These are phyloP conservation scores for Neurospora sp. DNA, from an alignment of 495 filamentous ascomycete genomes.

Conservation along the genomic window DNA sequence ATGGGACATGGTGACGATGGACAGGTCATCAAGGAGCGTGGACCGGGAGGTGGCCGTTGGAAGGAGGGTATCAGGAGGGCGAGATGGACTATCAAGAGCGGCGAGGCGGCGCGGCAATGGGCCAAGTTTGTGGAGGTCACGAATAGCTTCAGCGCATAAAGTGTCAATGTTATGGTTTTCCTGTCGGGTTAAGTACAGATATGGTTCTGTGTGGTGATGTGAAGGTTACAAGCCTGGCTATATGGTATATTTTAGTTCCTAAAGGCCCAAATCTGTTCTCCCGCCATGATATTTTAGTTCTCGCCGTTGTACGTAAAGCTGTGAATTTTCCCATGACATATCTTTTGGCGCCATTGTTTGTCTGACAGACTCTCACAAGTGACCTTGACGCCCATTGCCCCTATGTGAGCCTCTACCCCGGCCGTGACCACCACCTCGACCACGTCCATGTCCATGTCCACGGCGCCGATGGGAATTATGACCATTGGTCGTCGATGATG, in stretches of 20 bases:
- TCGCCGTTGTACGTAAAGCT: background rate
- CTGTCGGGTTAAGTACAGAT: background rate
- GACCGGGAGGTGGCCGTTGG: constrained; percentile 80
- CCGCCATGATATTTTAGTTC: background rate
- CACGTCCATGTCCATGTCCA: background rate
- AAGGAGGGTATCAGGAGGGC: constrained; percentile 84
- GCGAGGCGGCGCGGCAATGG: constrained; percentile 67
- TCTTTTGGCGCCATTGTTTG: background rate
- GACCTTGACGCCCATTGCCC: background rate
- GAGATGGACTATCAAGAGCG: constrained; percentile 72
- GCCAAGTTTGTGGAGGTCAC: constrained; percentile 54
- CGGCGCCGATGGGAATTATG: background rate
- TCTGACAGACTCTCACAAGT: background rate
- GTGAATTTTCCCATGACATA: background rate
- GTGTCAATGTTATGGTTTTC: background rate
- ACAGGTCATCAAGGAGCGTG: constrained; percentile 66
- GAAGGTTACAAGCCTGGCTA: background rate
- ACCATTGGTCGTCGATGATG: background rate
- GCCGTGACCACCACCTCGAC: background rate
- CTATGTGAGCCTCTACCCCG: background rate
- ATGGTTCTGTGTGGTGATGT: background rate
- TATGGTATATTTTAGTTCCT: background rate
- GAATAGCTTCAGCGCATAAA: constrained; percentile 20
- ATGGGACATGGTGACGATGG: constrained; percentile 57
- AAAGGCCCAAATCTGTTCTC: background rate